These are phyloP conservation scores for Blastobotrys americana DNA, from an alignment of 805 yeast species.

Conservation along the genomic window DNA sequence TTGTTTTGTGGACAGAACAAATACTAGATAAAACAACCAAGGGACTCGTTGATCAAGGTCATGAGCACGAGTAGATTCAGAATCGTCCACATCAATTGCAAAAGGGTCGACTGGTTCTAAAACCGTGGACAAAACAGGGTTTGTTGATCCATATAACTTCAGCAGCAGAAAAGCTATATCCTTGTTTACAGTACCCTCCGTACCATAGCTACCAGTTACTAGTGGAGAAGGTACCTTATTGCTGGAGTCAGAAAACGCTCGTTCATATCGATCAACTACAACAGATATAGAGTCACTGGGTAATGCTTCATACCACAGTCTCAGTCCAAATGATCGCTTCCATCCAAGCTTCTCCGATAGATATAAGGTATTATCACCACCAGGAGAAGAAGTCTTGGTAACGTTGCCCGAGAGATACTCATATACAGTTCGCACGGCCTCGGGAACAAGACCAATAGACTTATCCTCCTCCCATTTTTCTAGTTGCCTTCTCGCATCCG, in stretches of 20 bases:
- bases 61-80: too few relatives aligned
- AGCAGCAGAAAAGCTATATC: constrained; percentile 12
- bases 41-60: constrained; percentile 16
- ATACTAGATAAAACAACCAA: constrained; percentile 48
- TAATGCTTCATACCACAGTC: constrained; percentile 50
- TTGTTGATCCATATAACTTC: constrained; percentile 12
- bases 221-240: constrained; percentile 12
- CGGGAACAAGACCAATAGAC: constrained; percentile 43
- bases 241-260: constrained; percentile 12
- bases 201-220: constrained; percentile 2
- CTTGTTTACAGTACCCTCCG: not conserved
- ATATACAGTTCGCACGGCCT: constrained; percentile 49
- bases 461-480: constrained; percentile 52
- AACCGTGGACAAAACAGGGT: constrained; percentile 10
- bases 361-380: constrained; percentile 12
- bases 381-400: constrained; percentile 10
- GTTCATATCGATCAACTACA: constrained; percentile 18
- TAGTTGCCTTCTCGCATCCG: constrained; percentile 55
- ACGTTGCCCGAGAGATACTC: constrained; percentile 48
- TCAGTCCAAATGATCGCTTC: constrained; percentile 53
- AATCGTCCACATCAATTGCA: not conserved
- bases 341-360: constrained; percentile 48
- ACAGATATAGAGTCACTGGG: constrained; percentile 12
- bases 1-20: constrained; percentile 23
- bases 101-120: constrained; percentile 6